Percentiles rank a stretch among this genome's conserved stretches.
Conservation (phyloP, 345 rosid species). For the Bruguiera sexangula region DNA sequence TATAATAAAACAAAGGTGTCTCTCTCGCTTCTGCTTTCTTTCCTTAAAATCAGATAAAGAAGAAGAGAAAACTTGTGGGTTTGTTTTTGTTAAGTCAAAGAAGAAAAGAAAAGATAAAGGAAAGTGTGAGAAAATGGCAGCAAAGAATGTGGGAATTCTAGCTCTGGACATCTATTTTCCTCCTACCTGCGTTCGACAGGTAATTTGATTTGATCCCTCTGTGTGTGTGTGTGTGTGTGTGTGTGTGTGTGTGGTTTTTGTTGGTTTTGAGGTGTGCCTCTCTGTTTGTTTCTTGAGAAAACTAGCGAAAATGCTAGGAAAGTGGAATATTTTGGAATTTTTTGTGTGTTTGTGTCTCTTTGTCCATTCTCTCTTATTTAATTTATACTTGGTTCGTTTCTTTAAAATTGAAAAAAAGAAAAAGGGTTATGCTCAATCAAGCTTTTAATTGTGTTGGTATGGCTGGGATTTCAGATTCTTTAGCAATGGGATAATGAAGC, state of each 20-base stretch:
- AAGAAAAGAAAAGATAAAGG: background rate
- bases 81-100: background rate
- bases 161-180: slow-evolving; percentile 98
- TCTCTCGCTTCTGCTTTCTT: no score
- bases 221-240: background rate
- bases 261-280: background rate
- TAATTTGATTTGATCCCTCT: slow-evolving; percentile 18
- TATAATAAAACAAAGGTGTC: no score
- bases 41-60: background rate
- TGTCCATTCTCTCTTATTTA: background rate
- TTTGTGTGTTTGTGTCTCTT: background rate
- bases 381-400: background rate
- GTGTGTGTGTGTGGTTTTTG: background rate
- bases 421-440: background rate
- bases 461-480: background rate
- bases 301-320: background rate
- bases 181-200: slow-evolving; percentile 93
- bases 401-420: background rate
- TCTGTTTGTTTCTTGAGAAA: slow-evolving; percentile 16
- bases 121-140: slow-evolving; percentile 37
- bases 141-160: slow-evolving; percentile 93
- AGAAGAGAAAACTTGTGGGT: background rate
- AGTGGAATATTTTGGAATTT: background rate
- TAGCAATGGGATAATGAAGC: background rate
- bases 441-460: background rate